Evolutionary conservation across 2,329 filamentous ascomycete species (phyloP), one percentile per base, ranked within the genome.

Genomic region (Sporothrix luriei): DNA sequence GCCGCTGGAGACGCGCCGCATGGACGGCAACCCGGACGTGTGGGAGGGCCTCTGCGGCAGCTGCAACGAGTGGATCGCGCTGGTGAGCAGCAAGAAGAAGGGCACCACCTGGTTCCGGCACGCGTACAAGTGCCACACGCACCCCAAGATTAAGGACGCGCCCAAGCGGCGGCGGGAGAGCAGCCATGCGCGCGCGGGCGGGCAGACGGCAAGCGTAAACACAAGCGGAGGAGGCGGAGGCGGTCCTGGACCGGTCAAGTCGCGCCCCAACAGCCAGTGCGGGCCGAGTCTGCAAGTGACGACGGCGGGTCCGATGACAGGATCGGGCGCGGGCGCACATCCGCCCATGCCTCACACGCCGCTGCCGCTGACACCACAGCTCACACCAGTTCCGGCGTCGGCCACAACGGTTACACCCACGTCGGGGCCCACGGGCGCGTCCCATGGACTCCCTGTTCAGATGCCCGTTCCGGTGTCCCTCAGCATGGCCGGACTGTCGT

Each of bases 71-170:
- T 94, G 91, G 91, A 90, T 94, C 74, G 88, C 90, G 14, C 82
- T 94, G 48, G 90, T 93, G 54, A 94, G 90, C 80, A 93, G 89
- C 78, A 94, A 94, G 82, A 94, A 94, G 83, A 94, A 94, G 81
- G 91, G 91, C n/a, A 96, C 92, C 0, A 94, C 92, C 3, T 96
- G 92, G 91, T 96, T 94, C 79, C 84, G 92, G 73, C 92, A 96
- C 79, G 91, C 92, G 61, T 95, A 95, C 82, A 95, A 94, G 88
- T 91, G 90, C 74, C 89, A 91, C 76, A 88, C 88, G 0, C 89
- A 91, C 74, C 86, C 87, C 19, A 91, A 91, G 78, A 84, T 89
- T 77, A 91, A 90, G 77, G 90, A 91, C 74, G 85, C 87, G 1
- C 88, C 88, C 2, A 91, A 91, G 79, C 84, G 89, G 66, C 84